Base-by-base conservation (phyloP, 1,139 yeast species). In the Yamadazyma triangularis region DNA sequence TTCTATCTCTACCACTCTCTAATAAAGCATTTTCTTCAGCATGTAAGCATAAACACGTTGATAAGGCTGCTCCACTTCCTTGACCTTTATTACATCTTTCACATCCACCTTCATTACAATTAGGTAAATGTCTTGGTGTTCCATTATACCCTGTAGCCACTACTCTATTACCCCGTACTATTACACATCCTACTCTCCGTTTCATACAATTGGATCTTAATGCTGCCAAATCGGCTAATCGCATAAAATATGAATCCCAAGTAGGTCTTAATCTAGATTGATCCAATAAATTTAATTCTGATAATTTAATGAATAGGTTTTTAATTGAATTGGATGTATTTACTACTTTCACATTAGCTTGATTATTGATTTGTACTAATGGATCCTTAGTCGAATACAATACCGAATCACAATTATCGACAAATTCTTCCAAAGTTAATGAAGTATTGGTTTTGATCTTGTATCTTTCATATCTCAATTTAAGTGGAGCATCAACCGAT, bases 71-170 rank as follows among this genome's bases (percentile, higher is more conserved):
- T 1, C 79, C 81, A 21, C 75, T 66, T 1, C 95, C 94, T 10
- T 79, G 72, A 0, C 76, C 74, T 30, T 65, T 60, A 47, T 88
- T 88, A 55, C 99, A 91, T 26, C 98, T 66, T 5, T 76, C 60
- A 58, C 98, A 91, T 1, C 98, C 98, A 12, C 98, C 98, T 47
- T 87, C 91, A 50, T 87, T 89, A 58, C 99, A 91, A 51, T 91
- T 91, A 19, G 69, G 65, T 47, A 87, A 60, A 38, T 89, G 87
- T 25, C 96, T 70, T 9, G 98, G 97, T 0, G 99, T 91, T 1
- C 99, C 98, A 50, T 91, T 91, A 57, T 93, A 91, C 0, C 98
- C 99, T 0, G 98, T 91, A 1, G 98, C 94, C 20, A 93, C 73
- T 22, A 91, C 95, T 33, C 96, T 65, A 29, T 77, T 78, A 33